A percentile compares a stretch with the other conserved stretches of the same genome.
Conservation (phyloP, 768 basidiomycete species). For the Boletus pseudo-olivaceus region DNA sequence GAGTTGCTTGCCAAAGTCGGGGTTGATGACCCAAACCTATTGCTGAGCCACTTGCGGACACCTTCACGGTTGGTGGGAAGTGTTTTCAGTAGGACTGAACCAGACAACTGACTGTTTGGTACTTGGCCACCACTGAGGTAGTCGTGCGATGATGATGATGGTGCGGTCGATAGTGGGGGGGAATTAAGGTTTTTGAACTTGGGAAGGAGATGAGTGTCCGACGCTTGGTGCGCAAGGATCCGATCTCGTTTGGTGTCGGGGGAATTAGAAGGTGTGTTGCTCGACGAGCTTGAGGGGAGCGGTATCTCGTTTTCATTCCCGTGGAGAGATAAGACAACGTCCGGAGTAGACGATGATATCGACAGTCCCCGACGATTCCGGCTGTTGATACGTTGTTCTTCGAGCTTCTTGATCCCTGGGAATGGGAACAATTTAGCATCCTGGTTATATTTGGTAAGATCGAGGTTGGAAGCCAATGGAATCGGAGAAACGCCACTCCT, state of each 20-base stretch:
- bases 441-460: constrained; percentile 64
- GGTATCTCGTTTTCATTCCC: constrained; percentile 43
- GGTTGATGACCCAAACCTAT: constrained; percentile 47
- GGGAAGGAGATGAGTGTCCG: constrained; percentile 60
- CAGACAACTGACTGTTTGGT: constrained; percentile 30
- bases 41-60: constrained; percentile 77
- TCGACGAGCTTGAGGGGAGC: constrained; percentile 47
- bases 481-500: constrained; percentile 71
- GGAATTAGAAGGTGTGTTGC: constrained; percentile 46
- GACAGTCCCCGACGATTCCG: constrained; percentile 52
- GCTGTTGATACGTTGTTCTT: constrained; percentile 58
- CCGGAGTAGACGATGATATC: constrained; percentile 47
- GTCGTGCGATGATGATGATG: constrained; percentile 51
- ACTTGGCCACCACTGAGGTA: constrained; percentile 39
- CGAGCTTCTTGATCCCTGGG: constrained; percentile 78
- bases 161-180: constrained; percentile 38
- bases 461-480: constrained; percentile 67
- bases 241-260: constrained; percentile 55
- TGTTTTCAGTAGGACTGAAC: constrained; percentile 37
- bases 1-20: constrained; percentile 38
- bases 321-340: constrained; percentile 42
- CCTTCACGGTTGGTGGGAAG: constrained; percentile 75
- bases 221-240: constrained; percentile 63
- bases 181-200: constrained; percentile 46
- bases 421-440: constrained; percentile 84